Evolutionary conservation across 116 monocot genomes (phyloP), one percentile per base, ranked within the genome.

Genomic region (Papilionanthe hybrid): DNA sequence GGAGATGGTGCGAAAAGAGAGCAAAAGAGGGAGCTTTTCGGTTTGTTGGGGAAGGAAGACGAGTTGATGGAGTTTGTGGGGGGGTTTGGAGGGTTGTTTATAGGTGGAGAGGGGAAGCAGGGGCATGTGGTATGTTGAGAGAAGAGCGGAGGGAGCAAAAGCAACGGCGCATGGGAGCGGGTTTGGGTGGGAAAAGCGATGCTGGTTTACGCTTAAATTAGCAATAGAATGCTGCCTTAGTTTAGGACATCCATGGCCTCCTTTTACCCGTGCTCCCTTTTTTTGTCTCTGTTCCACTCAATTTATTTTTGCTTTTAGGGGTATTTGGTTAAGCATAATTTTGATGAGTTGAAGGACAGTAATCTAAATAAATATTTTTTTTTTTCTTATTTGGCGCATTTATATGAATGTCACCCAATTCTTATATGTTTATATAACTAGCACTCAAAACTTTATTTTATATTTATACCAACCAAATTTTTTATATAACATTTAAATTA

Each of bases 51-150:
- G 9, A 73, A 71, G 41, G 71, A 71, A 32, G 43, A n/a, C 44
- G 20, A n/a, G 44, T 5, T 73, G 1, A 17, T 42, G 73, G 10
- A 72, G 67, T 75, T 58, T 48, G 75, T 65, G 79, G 12, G 67
- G 32, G 45, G 50, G 7, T n/a, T 72, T 49, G 2, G 27, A 56
- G 55, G 53, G n/a, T 11, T 69, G 25, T 81, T 77, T 81, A 53
- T 41, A 78, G 77, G 73, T 17, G 22, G 44, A 22, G 57, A 32
- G 18, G 73, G 41, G 77, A 77, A 63, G 74, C 77, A 77, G 42
- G 28, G 75, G 76, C 82, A 83, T 83, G 83, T 80, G 83, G 55
- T 75, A 56, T 42, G 78, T 56, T 65, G 37, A 28, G 49, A 58
- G 23, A 13, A 76, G 42, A 47, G 65, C 5, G 32, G 69, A 71